phyloP scores from a whole-genome alignment of 2,329 filamentous ascomycete species.

The Xylariomycetidae sp. region DNA sequence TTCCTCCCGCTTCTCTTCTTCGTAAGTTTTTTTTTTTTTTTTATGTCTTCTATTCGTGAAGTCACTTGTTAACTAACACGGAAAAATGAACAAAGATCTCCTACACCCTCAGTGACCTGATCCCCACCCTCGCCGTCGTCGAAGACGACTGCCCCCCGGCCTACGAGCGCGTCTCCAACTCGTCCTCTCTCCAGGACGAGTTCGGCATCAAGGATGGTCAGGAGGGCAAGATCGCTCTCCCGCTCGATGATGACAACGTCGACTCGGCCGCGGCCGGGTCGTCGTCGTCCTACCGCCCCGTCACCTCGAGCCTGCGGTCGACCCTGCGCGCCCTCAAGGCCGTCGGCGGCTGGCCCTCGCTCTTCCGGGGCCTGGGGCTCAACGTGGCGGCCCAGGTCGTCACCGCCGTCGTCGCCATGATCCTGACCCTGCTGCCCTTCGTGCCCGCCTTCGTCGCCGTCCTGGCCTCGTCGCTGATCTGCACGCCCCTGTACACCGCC shows the following conservation, averaged over 20 bases:
- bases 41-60: neutral
- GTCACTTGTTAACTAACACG: slow-evolving; percentile 4
- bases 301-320: slow-evolving; percentile 44
- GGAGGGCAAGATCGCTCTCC: neutral
- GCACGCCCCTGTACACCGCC: slow-evolving; percentile 63
- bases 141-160: slow-evolving; percentile 43
- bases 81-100: slow-evolving; percentile 30
- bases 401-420: slow-evolving; percentile 30
- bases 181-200: slow-evolving; percentile 23
- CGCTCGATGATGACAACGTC: too few relatives aligned
- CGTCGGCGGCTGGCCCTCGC: slow-evolving; percentile 56
- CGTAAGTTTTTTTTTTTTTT: slow-evolving; percentile 4
- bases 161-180: slow-evolving; percentile 42
- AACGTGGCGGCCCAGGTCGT: slow-evolving; percentile 31
- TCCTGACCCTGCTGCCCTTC: slow-evolving; percentile 34
- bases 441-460: slow-evolving; percentile 42
- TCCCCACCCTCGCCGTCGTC: slow-evolving; percentile 47
- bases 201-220: slow-evolving; percentile 23
- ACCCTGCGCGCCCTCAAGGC: slow-evolving; percentile 51
- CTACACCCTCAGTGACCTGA: slow-evolving; percentile 44
- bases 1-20: slow-evolving; percentile 1
- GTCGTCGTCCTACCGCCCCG: slow-evolving; percentile 30
- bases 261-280: too few relatives aligned
- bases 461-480: slow-evolving; percentile 52
- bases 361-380: slow-evolving; percentile 62